phyloP scores from a whole-genome alignment of 2,329 filamentous ascomycete species.

The Chaetomium globosum region DNA sequence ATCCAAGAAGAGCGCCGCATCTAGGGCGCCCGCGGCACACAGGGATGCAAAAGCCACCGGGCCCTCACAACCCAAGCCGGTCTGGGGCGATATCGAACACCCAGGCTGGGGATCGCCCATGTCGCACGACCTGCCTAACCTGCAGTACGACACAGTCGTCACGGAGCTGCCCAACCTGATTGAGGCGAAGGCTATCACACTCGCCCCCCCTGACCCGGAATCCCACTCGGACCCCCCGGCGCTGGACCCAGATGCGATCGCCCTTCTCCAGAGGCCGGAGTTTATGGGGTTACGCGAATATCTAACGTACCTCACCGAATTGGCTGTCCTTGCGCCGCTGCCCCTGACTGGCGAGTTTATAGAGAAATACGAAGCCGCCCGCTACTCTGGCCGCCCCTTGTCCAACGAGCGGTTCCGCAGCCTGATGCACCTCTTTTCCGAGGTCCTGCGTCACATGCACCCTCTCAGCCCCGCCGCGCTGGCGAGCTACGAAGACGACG shows the following conservation, averaged over 20 bases:
- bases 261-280: conserved; percentile 68
- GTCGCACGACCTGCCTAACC: conserved; percentile 70
- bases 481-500: conserved; percentile 36
- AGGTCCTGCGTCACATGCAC: conserved; percentile 75
- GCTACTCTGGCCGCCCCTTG: conserved; percentile 74
- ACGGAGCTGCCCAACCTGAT: conserved; percentile 85
- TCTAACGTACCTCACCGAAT: conserved; percentile 66
- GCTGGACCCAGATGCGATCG: conserved; percentile 69
- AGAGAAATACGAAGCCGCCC: conserved; percentile 75
- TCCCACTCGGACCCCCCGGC: conserved; percentile 47
- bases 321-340: conserved; percentile 61
- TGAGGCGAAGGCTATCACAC: conserved; percentile 87
- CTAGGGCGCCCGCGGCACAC: conserved; percentile 20
- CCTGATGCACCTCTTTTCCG: conserved; percentile 83
- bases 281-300: conserved; percentile 80
- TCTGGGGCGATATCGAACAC: conserved; percentile 85
- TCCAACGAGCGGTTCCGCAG: conserved; percentile 71
- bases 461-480: conserved; percentile 61
- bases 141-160: conserved; percentile 83
- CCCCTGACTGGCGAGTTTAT: conserved; percentile 65
- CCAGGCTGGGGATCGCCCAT: conserved; percentile 84
- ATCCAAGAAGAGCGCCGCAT: conserved; percentile 29
- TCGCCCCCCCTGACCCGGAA: conserved; percentile 63
- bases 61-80: conserved; percentile 54
- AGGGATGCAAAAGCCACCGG: conserved; percentile 44